Evolutionary conservation across 2,329 filamentous ascomycete species (phyloP).

Genomic region (Chaetomium strumarium): DNA sequence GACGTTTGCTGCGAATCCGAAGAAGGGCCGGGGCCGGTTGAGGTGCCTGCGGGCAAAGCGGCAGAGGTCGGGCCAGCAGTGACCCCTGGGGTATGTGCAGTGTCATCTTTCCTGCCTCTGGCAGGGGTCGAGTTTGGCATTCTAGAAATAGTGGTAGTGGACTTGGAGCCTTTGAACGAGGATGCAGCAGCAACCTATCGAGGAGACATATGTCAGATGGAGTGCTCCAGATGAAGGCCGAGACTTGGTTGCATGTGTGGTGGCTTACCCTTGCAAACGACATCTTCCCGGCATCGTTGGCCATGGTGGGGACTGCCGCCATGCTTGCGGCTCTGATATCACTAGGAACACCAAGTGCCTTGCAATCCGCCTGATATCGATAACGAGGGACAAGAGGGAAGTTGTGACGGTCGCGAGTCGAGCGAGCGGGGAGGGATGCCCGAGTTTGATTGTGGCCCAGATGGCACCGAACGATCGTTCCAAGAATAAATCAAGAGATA

Average conservation of each 20-base stretch:
- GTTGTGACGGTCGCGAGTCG: slow-evolving; percentile 25
- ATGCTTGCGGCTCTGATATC: slow-evolving; percentile 32
- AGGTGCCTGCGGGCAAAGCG: slow-evolving; percentile 1
- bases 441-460: slow-evolving; percentile 6
- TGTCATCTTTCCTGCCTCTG: slow-evolving; percentile 16
- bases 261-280: slow-evolving; percentile 69
- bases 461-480: slow-evolving; percentile 8
- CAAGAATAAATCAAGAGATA: slow-evolving; percentile 42
- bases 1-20: slow-evolving; percentile 5
- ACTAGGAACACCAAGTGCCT: slow-evolving; percentile 9
- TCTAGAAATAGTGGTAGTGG: slow-evolving; percentile 23
- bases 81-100: neutral
- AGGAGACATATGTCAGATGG: slow-evolving; percentile 7
- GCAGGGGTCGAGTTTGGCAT: slow-evolving; percentile 16
- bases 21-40: neutral
- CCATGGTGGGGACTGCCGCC: slow-evolving; percentile 41
- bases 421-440: slow-evolving; percentile 14
- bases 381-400: neutral
- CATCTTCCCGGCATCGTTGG: slow-evolving; percentile 48
- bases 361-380: slow-evolving; percentile 6
- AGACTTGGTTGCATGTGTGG: neutral
- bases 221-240: neutral
- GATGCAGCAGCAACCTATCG: slow-evolving; percentile 46
- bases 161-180: slow-evolving; percentile 34
- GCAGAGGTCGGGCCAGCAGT: neutral